These are phyloP conservation scores for Tetradesmus lagerheimii DNA, from an alignment of 139 green algal genomes.

Conservation along the genomic window DNA sequence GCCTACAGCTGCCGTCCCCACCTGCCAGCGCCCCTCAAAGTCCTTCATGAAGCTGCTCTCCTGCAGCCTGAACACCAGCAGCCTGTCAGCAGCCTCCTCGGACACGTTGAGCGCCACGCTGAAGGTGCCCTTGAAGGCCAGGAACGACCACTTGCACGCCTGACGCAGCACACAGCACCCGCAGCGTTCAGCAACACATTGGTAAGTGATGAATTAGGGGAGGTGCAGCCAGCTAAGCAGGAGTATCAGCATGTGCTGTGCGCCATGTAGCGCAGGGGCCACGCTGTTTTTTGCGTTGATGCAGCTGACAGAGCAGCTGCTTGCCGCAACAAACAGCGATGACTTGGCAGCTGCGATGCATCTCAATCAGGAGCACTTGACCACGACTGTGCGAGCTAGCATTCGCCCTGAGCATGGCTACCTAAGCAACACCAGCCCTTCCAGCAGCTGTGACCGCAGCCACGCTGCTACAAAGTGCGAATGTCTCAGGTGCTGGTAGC, in stretches of 20 bases:
- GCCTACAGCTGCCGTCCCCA: not conserved
- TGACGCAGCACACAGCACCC: too few species aligned
- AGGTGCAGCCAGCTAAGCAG: not conserved
- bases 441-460: not conserved
- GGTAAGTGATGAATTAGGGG: too few species aligned
- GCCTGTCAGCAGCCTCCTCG: constrained; percentile 35
- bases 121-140: constrained; percentile 71
- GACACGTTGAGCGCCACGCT: constrained; percentile 57
- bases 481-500: not conserved
- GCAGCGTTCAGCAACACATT: too few species aligned
- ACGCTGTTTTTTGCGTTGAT: too few species aligned
- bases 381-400: too few species aligned
- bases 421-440: not conserved
- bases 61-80: constrained; percentile 65
- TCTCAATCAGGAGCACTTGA: too few species aligned
- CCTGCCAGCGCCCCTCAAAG: constrained; percentile 68
- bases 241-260: not conserved
- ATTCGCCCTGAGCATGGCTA: too few species aligned
- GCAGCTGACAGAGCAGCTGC: not conserved
- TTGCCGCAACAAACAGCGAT: too few species aligned
- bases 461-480: not conserved
- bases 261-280: not conserved
- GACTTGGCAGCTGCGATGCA: not conserved
- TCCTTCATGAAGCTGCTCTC: constrained; percentile 69
- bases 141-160: constrained; percentile 68